phyloP scores from a whole-genome alignment of 192 early-diverging fungal genomes.

The Coemansia sp. region DNA sequence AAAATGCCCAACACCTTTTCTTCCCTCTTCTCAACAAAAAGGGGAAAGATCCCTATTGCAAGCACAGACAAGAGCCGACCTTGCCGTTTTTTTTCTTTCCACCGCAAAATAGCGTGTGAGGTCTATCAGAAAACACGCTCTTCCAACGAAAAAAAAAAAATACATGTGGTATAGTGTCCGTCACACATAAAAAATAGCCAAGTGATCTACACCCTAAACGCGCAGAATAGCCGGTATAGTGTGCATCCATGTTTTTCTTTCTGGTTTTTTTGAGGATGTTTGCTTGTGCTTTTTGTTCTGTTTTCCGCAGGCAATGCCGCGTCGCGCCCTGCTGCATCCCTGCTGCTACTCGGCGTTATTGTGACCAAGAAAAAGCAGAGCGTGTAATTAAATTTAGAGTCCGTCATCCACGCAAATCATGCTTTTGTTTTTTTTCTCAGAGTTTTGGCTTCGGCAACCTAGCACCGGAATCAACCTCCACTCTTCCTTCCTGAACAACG shows the following conservation, averaged over 20 bases:
- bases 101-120: too few species aligned
- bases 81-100: too few species aligned
- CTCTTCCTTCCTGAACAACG: constrained; percentile 27
- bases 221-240: constrained; percentile 2
- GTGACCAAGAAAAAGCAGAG: too few species aligned
- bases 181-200: neutral
- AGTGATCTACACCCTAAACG: neutral
- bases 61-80: neutral
- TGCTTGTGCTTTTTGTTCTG: neutral
- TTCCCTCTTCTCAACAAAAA: neutral
- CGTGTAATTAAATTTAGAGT: too few species aligned
- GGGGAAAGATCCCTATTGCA: neutral
- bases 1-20: neutral
- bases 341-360: neutral
- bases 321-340: neutral
- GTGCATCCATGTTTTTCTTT: constrained; percentile 3
- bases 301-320: neutral
- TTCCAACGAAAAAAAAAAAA: neutral
- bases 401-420: neutral
- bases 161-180: neutral
- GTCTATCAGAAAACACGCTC: neutral
- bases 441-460: constrained; percentile 23
- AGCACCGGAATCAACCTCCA: constrained; percentile 12
- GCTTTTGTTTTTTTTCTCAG: neutral
- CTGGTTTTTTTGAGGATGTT: neutral